These are phyloP conservation scores for Blakeslea trispora DNA, from an alignment of 371 early-diverging fungal genomes.

Conservation along the genomic window DNA sequence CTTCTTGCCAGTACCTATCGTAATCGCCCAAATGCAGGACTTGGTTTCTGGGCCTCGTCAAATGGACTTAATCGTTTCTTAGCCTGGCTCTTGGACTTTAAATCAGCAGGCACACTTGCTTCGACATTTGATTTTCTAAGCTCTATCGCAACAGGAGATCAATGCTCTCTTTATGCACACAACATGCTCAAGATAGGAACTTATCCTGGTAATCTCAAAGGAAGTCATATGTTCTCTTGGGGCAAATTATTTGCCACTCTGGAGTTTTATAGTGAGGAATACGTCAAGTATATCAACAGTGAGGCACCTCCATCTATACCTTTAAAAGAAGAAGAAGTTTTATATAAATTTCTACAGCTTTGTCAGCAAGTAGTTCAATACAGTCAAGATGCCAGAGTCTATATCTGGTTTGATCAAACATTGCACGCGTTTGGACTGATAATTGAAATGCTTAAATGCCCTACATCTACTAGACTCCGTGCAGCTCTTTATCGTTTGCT, in stretches of 20 bases:
- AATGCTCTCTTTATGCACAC: constrained; percentile 26
- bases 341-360: constrained; percentile 28
- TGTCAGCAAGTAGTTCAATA: constrained; percentile 37
- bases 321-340: constrained; percentile 21
- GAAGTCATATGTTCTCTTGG: constrained; percentile 37
- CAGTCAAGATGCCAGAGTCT: constrained; percentile 17
- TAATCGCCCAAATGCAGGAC: constrained; percentile 72
- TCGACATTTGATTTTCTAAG: constrained; percentile 36
- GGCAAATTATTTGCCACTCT: constrained; percentile 35
- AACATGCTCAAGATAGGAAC: constrained; percentile 25
- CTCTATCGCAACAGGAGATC: constrained; percentile 31
- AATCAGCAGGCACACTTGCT: constrained; percentile 18
- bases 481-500: constrained; percentile 26
- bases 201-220: neutral
- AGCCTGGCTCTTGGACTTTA: constrained; percentile 62
- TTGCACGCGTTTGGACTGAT: constrained; percentile 20
- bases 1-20: constrained; percentile 67
- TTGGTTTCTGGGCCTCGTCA: constrained; percentile 70
- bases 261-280: constrained; percentile 22
- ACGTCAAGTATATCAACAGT: neutral
- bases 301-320: constrained; percentile 19
- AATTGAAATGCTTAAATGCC: constrained; percentile 27
- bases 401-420: constrained; percentile 21
- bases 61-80: constrained; percentile 68
- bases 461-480: constrained; percentile 27